Evolutionary conservation across 805 yeast genomes (phyloP).

Genomic region (Millerozyma acaciae): DNA sequence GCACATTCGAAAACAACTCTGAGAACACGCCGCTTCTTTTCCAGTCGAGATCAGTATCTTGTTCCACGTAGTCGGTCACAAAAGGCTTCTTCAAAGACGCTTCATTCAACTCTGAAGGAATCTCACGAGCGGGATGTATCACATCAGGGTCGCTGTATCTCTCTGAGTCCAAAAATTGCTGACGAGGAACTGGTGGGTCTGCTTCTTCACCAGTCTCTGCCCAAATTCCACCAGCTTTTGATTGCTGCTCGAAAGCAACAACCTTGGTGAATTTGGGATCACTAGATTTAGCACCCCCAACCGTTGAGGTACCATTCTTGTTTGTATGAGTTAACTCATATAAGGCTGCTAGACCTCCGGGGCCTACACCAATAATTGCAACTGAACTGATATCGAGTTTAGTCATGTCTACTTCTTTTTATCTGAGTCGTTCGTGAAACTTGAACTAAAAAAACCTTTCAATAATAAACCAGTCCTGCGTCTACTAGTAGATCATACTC

Average conservation of each 20-base stretch:
- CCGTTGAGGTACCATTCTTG: conserved; percentile 23
- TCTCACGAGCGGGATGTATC: conserved; percentile 16
- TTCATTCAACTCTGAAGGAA: conserved; percentile 13
- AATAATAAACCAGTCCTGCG: no score
- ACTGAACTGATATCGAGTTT: conserved; percentile 15
- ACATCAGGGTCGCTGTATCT: conserved; percentile 31
- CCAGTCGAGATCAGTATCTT: conserved; percentile 30
- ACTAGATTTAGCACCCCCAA: conserved; percentile 13
- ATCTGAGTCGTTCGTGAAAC: no score
- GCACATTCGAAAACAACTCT: conserved; percentile 40
- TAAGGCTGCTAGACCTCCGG: conserved; percentile 32
- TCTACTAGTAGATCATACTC: no score
- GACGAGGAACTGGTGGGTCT: conserved; percentile 26
- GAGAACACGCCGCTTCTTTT: conserved; percentile 34
- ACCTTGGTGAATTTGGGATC: conserved; percentile 26
- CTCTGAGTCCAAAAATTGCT: conserved; percentile 26
- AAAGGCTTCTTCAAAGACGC: conserved; percentile 18
- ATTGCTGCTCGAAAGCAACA: conserved; percentile 44
- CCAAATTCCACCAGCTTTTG: conserved; percentile 46
- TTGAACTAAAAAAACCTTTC: no score
- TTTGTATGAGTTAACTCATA: conserved; percentile 29
- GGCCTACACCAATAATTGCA: conserved; percentile 29
- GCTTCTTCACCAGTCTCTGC: conserved; percentile 18
- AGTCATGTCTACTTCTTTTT: no score
- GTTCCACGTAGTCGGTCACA: conserved; percentile 4